phyloP scores from a whole-genome alignment of 139 green algal genomes.

The Haematococcus sp. region DNA sequence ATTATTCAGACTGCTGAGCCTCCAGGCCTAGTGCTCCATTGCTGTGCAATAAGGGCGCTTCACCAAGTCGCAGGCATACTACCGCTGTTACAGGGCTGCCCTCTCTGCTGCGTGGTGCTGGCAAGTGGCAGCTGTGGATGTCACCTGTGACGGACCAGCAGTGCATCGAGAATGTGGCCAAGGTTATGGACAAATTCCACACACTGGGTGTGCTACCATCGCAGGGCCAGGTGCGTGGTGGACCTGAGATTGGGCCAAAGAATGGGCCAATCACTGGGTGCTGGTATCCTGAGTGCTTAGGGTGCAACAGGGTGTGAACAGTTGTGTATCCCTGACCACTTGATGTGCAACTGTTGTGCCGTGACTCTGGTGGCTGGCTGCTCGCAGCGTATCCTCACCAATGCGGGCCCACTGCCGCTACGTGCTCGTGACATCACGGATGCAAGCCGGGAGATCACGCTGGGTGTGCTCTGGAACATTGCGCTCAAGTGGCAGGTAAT shows the following conservation, averaged over 20 bases:
- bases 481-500: conserved; percentile 25
- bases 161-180: conserved; percentile 18
- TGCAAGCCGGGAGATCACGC: conserved; percentile 23
- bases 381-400: neutral
- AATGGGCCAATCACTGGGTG: no score
- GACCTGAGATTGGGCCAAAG: no score
- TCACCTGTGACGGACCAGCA: conserved; percentile 21
- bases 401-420: conserved; percentile 2
- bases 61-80: no score
- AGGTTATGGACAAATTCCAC: conserved; percentile 5
- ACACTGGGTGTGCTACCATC: conserved; percentile 7
- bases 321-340: no score
- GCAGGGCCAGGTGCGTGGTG: conserved; percentile 6
- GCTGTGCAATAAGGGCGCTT: no score
- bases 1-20: no score
- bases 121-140: conserved; percentile 10
- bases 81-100: no score
- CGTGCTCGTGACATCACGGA: conserved; percentile 17
- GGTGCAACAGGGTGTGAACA: no score
- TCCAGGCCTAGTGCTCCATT: no score
- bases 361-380: no score
- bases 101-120: conserved; percentile 1
- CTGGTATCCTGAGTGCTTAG: no score
- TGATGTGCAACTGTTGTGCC: conserved; percentile 6
- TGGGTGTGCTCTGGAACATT: conserved; percentile 26